phyloP scores from a whole-genome alignment of 1,139 yeast genomes.

The Maudiozyma humilis region DNA sequence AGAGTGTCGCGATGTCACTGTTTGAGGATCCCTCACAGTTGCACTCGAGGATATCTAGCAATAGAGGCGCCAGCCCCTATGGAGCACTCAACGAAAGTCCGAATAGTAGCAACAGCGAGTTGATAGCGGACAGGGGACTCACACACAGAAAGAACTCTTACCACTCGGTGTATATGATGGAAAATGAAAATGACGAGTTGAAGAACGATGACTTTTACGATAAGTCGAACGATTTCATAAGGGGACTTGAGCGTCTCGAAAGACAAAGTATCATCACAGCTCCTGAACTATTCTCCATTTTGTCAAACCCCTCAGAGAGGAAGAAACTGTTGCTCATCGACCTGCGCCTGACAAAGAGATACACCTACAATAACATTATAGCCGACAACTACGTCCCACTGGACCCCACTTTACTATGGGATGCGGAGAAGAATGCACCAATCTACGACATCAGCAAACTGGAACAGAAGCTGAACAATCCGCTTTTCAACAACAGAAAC shows the following conservation, averaged over 20 bases:
- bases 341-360: constrained; percentile 44
- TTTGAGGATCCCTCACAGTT: not conserved
- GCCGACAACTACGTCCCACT: constrained; percentile 45
- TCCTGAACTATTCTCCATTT: constrained; percentile 24
- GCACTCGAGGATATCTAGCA: not conserved
- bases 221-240: constrained; percentile 14
- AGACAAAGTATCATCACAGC: constrained; percentile 28
- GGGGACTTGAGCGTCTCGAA: constrained; percentile 22
- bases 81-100: not conserved
- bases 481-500: constrained; percentile 38
- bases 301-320: constrained; percentile 18
- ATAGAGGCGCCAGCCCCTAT: not conserved
- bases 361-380: constrained; percentile 46
- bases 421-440: constrained; percentile 21
- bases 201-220: constrained; percentile 13
- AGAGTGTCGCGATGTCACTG: constrained; percentile 3
- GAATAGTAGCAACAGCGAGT: not conserved
- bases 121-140: constrained; percentile 16
- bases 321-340: constrained; percentile 43
- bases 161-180: constrained; percentile 32
- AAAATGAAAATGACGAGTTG: constrained; percentile 24
- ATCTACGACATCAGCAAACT: constrained; percentile 35
- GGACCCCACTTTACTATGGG: constrained; percentile 44
- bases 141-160: constrained; percentile 33
- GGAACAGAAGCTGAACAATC: constrained; percentile 34